A percentile compares a stretch with the other conserved stretches of the same genome.
These are phyloP conservation scores for Chlorella sp. DNA, from an alignment of 139 green algal genomes.

Conservation along the genomic window DNA sequence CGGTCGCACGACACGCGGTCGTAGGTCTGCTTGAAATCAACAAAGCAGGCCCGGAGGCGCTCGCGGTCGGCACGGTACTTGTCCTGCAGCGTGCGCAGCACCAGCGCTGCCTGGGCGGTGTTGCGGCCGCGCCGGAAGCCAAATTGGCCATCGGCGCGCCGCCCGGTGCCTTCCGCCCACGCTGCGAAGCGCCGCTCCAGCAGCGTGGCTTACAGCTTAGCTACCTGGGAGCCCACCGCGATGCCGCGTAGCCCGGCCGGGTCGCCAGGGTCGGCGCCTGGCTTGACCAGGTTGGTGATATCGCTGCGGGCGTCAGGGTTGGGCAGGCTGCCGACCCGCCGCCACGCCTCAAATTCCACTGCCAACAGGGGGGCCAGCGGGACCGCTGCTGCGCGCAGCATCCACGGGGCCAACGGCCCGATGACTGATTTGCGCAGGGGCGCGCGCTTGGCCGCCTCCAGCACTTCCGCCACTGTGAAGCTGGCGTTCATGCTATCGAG, in stretches of 20 bases:
- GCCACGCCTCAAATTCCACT: background rate
- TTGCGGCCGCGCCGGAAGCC: background rate
- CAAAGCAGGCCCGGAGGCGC: no score
- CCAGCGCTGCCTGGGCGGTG: background rate
- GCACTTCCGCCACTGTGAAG: no score
- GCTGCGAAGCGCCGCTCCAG: background rate
- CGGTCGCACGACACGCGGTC: background rate
- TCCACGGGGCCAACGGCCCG: background rate
- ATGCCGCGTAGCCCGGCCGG: background rate
- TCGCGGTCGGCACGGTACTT: no score
- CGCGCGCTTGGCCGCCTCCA: no score
- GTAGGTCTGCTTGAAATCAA: slow-evolving; percentile 11
- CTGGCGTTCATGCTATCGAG: no score
- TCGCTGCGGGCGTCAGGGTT: background rate
- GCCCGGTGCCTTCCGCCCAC: background rate
- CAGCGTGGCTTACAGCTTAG: background rate
- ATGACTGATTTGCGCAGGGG: background rate
- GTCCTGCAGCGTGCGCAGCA: background rate
- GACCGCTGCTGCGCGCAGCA: background rate
- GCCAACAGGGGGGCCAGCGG: background rate
- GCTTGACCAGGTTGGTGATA: background rate
- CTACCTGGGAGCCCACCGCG: background rate
- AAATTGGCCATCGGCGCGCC: background rate
- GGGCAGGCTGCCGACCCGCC: background rate
- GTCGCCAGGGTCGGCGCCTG: background rate